Evolutionary conservation across 768 basidiomycete species (phyloP), one percentile per base, ranked within the genome.

Genomic region (Suillus sp.): DNA sequence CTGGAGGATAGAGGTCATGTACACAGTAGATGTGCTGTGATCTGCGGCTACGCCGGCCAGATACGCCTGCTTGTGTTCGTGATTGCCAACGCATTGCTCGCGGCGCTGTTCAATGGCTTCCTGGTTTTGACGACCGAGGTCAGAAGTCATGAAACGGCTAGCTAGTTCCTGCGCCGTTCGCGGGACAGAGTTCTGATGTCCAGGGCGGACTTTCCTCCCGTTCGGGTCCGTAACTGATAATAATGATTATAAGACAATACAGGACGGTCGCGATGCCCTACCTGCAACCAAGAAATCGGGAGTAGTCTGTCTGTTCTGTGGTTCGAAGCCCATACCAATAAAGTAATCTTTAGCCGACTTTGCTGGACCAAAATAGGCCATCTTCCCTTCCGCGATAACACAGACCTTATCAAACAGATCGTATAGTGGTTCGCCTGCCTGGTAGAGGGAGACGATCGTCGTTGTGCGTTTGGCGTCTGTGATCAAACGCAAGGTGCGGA

Each of bases 381-480:
- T 83, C n/a, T 77, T 76, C 16, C 88, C 86, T 56, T 84, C 84
- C 71, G 85, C 81, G 68, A 90, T 79, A 45, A 90, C 77, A 68
- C 85, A 83, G 22, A 90, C 86, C 71, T 90, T 89, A 80, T 91
- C 87, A 68, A 91, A 95, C 65, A 83, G 79, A 43, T 81, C 65
- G 63, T 87, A 89, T 0, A 90, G 73, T 2, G 79, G 79, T 72
- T 93, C 91, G 60, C 89, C 87, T 4, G 92, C 93, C 72, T 95
- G 93, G 74, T 95, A 95, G 47, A 95, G 86, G 1, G 91, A 89
- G 30, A 93, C 90, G 60, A 95, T 84, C 1, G 89, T 92, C 3
- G 89, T 72, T 38, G 75, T 62, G 30, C 75, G 73, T 64, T 78
- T 73, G 16, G 83, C 73, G 68, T 91, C 86, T 2, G 91, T 91